Evolutionary conservation across 305 asterid species (phyloP), one percentile per base, ranked within the genome.

Genomic region (Fraxinus ornus): DNA sequence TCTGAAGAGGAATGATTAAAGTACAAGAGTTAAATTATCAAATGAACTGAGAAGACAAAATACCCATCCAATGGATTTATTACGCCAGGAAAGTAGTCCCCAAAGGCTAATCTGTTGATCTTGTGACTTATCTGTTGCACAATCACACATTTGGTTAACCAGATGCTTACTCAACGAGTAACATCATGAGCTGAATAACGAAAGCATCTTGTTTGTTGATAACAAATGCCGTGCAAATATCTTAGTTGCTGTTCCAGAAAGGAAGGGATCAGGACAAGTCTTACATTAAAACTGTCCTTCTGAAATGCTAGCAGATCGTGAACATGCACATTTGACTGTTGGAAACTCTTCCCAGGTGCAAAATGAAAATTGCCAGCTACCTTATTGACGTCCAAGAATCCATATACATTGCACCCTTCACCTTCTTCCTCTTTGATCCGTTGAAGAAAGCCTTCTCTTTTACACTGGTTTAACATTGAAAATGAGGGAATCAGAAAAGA

Each of bases 291-390:
- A 86, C 99, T 95, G 80, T 94, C 98, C 92, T 93, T 94, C 82
- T 96, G 99, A 87, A 96, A 93, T 66, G 95, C 90, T 71, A 88
- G 91, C 83, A 95, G 88, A 86, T 95, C 99, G 82, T 94, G 97
- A 83, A 95, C 95, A 85, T 93, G 97, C 76, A 89, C 90, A 82
- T 91, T 92, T 77, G 95, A 90, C 91, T 96, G 99, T 85, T 92
- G 97, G 85, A 96, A 94, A 89, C 99, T 93, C 93, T 96, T 96
- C 85, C 99, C 99, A 78, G 99, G 99, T 24, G 98, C 98, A 89
- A 96, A 96, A 90, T 96, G 99, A 80, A 96, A 94, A 88, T 93
- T 96, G 47, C 99, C 99, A 83, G 94, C 99, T 79, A 96, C 98
- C 85, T 92, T 94, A 88, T 96, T 96, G 82, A 96, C 97, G 82